Evolutionary conservation across 225 moss, liverwort and hornwort species (phyloP), one percentile per base, ranked within the genome.

Genomic region (Takakia lepidozioides): DNA sequence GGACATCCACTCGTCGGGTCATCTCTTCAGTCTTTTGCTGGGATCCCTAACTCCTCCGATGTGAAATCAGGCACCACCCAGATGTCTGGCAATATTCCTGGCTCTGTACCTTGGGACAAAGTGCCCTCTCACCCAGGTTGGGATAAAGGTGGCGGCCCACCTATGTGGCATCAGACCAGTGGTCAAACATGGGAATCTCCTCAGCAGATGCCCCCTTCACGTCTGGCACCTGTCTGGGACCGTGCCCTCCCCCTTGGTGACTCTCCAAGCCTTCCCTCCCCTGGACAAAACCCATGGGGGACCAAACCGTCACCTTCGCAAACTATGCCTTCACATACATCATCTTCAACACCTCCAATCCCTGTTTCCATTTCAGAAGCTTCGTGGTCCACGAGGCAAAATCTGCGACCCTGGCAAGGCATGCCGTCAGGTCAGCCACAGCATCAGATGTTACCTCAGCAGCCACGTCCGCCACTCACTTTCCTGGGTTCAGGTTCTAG

Each of bases 341-440:
- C 10, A 16, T 21, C 25, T 25, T 47, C 25, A 14, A 49, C 48
- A 49, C 27, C 48, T n/a, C 15, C 48, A 27, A 29, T 19, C 17
- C 16, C 18, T 21, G 45, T 46, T 13, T 24, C 45, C 14, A 3
- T n/a, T 25, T 24, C 45, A 8, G n/a, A 27, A 16, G 10, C 27
- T 15, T 19, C 48, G 11, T 49, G 48, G 48, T 16, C 16, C 29
- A 26, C 29, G 5, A 41, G 28, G 10, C 44, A 37, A 7, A 0
- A 45, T 48, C 20, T 28, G 50, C 38, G 29, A 38, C 55, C 50
- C 7, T 47, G 56, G 71, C 55, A 55, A 59, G 14, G 24, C 38
- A 22, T 57, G 20, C 30, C 49, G 2, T 52, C 59, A 30, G 36
- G 49, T 23, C 51, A 54, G 64, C 59, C 55, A 26, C 24, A 19